These are phyloP conservation scores for Closterium sp. DNA, from an alignment of 139 green algal genomes.

Conservation along the genomic window DNA sequence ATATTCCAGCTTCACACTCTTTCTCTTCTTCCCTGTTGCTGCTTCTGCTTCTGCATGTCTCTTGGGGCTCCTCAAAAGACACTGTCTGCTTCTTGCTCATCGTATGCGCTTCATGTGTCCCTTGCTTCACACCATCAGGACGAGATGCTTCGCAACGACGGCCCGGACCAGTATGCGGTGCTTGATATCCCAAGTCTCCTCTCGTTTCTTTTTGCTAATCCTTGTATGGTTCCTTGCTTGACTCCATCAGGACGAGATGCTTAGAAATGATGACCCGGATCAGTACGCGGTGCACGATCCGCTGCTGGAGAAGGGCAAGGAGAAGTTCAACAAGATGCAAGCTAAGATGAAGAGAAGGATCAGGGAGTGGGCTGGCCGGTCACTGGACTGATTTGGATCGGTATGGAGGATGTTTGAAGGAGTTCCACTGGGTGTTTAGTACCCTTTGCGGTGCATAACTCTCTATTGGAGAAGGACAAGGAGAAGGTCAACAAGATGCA, in stretches of 20 bases:
- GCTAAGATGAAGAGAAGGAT: constrained; percentile 5
- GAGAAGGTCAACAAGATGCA: constrained; percentile 70
- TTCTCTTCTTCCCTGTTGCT: background rate
- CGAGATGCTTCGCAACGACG: constrained; percentile 45
- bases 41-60: no score
- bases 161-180: constrained; percentile 66
- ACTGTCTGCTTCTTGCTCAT: background rate
- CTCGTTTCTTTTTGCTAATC: no score
- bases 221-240: no score
- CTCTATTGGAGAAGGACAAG: constrained; percentile 70
- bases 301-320: constrained; percentile 70
- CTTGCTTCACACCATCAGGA: constrained; percentile 34
- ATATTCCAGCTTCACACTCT: background rate
- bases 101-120: background rate
- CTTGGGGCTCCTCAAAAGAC: no score
- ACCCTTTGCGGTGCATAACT: constrained; percentile 78
- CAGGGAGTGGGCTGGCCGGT: constrained; percentile 21
- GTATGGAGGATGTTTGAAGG: background rate
- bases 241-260: constrained; percentile 61
- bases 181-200: background rate
- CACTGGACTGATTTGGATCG: background rate
- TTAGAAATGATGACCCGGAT: constrained; percentile 65
- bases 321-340: constrained; percentile 71
- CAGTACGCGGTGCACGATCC: constrained; percentile 81
- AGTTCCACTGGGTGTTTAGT: constrained; percentile 62